phyloP scores from a whole-genome alignment of 2,329 filamentous ascomycete genomes.

The Botrytis squamosa region DNA sequence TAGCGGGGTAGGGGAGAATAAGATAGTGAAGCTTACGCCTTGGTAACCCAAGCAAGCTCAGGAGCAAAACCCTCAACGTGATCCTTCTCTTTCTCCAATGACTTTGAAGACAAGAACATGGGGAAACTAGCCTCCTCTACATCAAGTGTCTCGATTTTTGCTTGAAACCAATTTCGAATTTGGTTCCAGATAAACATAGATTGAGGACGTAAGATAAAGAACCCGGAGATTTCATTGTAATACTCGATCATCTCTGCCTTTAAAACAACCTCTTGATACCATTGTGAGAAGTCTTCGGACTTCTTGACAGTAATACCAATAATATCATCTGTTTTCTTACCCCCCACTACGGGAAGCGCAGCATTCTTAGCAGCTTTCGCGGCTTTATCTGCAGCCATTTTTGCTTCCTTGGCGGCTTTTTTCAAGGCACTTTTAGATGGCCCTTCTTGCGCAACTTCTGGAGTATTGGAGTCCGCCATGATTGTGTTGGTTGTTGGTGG shows the following conservation, averaged over 20 bases:
- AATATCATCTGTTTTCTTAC: constrained; percentile 64
- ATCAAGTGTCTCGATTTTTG: constrained; percentile 82
- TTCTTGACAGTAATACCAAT: constrained; percentile 89
- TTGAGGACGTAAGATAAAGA: constrained; percentile 82
- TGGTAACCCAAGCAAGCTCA: constrained; percentile 85
- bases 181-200: constrained; percentile 67
- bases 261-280: constrained; percentile 97
- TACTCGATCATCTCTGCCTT: constrained; percentile 98
- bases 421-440: constrained; percentile 63
- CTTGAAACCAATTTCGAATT: constrained; percentile 66
- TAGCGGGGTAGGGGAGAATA: constrained; percentile 16
- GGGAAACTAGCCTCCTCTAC: constrained; percentile 97
- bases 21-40: constrained; percentile 57
- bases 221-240: constrained; percentile 89
- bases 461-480: constrained; percentile 27
- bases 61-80: constrained; percentile 99
- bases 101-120: constrained; percentile 90
- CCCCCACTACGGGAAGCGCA: constrained; percentile 52
- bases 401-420: constrained; percentile 64
- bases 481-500: constrained; percentile 17
- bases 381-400: constrained; percentile 60
- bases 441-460: constrained; percentile 31
- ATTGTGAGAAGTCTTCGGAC: constrained; percentile 82
- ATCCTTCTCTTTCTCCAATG: constrained; percentile 76
- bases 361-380: constrained; percentile 60